Evolutionary conservation across 805 yeast genomes (phyloP), one percentile per base, ranked within the genome.

Genomic region (Candida patagonica): DNA sequence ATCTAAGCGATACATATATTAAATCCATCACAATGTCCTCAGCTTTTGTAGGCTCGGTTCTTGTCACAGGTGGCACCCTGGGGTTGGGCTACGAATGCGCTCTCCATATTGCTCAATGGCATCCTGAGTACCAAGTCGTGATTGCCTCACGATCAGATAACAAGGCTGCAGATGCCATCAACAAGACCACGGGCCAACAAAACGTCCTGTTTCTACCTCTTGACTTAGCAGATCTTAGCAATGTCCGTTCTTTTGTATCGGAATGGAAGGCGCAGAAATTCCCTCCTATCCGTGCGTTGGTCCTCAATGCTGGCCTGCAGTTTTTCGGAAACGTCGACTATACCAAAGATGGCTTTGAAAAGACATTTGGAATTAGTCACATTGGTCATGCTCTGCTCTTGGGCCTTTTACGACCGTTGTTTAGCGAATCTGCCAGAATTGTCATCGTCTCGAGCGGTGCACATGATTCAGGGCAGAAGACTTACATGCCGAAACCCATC

Each of bases 281-380:
- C n/a, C 12, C n/a, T 5, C 4, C 62, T 15, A 55, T 85, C 21
- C 77, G 83, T 56, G 58, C 84, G 17, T 64, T 85, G 25, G 68
- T 85, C 35, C 74, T 82, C 49, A 85, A 84, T 57, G 88, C 94
- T 1, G n/a, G n/a, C n/a, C n/a, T n/a, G n/a, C n/a, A n/a, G n/a
- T n/a, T n/a, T n/a, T n/a, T n/a, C n/a, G 92, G 94, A 1, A 74
- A 80, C 4, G 78, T 81, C 76, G 87, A 81, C 12, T 63, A 77
- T 7, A 89, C 94, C 0, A 68, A 64, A 26, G 86, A 80, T 50
- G 76, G 75, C 3, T 82, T 80, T 54, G 95, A 86, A 56, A 68
- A 80, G 13, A 94, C 84, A 54, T 62, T 83, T 43, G 94, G 81
- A 52, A 78, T 87, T 1, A 82, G 82, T 54, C 85, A 78, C 54